A percentile compares a stretch with the other conserved stretches of the same genome.
Evolutionary conservation across 169 alveolate species (phyloP).

Genomic region (Cryptosporidium meleagridis): DNA sequence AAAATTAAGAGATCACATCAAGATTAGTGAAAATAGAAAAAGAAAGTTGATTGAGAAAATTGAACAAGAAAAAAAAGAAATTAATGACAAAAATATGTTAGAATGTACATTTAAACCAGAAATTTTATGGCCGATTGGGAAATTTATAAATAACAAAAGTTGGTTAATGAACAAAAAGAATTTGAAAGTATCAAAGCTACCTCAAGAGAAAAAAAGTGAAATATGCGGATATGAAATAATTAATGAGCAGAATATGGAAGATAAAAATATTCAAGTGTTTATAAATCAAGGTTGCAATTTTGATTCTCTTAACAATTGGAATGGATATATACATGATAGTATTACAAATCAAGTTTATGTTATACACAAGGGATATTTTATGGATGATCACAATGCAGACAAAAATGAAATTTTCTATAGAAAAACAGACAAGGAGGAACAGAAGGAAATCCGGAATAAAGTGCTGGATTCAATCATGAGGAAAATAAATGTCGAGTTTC

Average conservation of each 20-base stretch:
- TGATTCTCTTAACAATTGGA: conserved; percentile 12
- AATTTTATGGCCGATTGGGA: conserved; percentile 45
- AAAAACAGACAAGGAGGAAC: background rate
- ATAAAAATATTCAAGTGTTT: conserved; percentile 1
- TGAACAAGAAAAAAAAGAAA: conserved; percentile 1
- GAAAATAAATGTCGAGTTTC: conserved; percentile 10
- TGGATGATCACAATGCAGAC: background rate
- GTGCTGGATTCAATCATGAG: background rate
- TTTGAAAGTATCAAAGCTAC: background rate
- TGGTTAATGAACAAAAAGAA: conserved; percentile 1
- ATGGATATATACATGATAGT: conserved; percentile 42
- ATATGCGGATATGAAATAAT: conserved; percentile 28
- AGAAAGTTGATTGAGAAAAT: conserved; percentile 33
- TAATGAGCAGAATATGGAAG: conserved; percentile 7
- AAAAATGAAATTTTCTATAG: background rate
- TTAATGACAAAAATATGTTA: background rate
- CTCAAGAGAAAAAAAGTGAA: background rate
- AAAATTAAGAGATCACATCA: conserved; percentile 53
- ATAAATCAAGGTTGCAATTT: background rate
- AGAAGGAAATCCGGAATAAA: conserved; percentile 10
- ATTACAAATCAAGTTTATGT: conserved; percentile 21
- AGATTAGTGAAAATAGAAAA: conserved; percentile 15
- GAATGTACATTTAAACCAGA: conserved; percentile 66
- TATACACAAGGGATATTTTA: conserved; percentile 14
- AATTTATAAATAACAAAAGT: conserved; percentile 3